Conservation (phyloP, 192 early-diverging fungal species). For the Backusella mclennaniae region DNA sequence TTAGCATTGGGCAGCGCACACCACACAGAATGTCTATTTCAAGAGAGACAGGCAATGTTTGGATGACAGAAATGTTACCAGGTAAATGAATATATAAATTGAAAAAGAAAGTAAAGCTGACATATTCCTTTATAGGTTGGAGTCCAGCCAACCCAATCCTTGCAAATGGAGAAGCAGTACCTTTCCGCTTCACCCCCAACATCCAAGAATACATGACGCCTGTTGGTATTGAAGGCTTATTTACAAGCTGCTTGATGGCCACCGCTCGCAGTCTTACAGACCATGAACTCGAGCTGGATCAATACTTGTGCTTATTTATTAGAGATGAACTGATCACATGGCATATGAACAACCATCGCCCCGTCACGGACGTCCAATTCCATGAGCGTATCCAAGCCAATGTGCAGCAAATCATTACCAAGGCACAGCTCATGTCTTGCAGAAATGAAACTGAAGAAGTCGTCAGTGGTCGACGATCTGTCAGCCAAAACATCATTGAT, state of each 20-base stretch:
- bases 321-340: conserved; percentile 90
- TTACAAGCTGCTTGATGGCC: conserved; percentile 80
- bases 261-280: conserved; percentile 81
- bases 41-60: conserved; percentile 80
- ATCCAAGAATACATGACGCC: conserved; percentile 94
- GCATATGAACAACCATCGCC: conserved; percentile 61
- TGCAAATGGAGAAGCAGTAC: conserved; percentile 83
- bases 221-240: conserved; percentile 91
- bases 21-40: conserved; percentile 92
- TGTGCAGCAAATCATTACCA: conserved; percentile 68
- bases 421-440: conserved; percentile 69
- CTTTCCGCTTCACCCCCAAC: conserved; percentile 98
- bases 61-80: conserved; percentile 84
- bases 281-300: conserved; percentile 85
- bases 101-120: not conserved
- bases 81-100: conserved; percentile 36
- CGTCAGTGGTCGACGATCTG: conserved; percentile 51
- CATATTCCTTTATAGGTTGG: conserved; percentile 30
- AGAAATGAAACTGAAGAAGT: conserved; percentile 70
- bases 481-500: conserved; percentile 87
- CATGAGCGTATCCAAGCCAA: conserved; percentile 70
- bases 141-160: conserved; percentile 45
- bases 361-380: conserved; percentile 60
- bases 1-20: conserved; percentile 83
- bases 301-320: conserved; percentile 93